These are phyloP conservation scores for Pleurozium schreberi DNA, from an alignment of 225 moss, liverwort and hornwort genomes.

Conservation along the genomic window DNA sequence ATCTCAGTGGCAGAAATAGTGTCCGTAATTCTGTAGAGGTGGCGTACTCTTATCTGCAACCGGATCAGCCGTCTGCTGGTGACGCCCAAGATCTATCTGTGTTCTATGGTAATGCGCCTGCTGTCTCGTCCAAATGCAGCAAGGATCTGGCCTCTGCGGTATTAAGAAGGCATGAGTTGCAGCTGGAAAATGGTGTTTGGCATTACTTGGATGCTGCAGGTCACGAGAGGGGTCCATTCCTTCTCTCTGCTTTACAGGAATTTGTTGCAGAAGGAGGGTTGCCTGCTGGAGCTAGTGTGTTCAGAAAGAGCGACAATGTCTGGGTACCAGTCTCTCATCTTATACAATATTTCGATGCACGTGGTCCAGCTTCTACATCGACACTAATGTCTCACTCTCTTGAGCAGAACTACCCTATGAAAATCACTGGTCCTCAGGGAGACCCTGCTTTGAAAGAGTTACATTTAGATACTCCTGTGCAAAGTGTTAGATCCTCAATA, in stretches of 20 bases:
- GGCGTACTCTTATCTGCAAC: constrained; percentile 2
- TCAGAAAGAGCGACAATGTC: constrained; percentile 58
- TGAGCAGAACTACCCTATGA: constrained; percentile 7
- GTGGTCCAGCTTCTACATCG: constrained; percentile 16
- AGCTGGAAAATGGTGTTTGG: constrained; percentile 53
- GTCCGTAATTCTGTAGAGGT: constrained; percentile 11
- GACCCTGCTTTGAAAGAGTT: constrained; percentile 1
- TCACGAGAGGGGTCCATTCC: constrained; percentile 60
- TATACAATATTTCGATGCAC: constrained; percentile 9
- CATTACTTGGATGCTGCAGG: constrained; percentile 66
- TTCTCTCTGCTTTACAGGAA: constrained; percentile 21
- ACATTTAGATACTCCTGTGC: constrained; percentile 1
- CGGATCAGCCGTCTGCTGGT: constrained; percentile 7
- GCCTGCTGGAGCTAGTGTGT: constrained; percentile 50
- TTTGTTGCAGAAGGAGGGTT: constrained; percentile 35
- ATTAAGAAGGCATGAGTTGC: constrained; percentile 45
- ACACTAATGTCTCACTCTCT: background rate
- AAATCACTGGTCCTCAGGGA: constrained; percentile 12
- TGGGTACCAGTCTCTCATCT: constrained; percentile 64
- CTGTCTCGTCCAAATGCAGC: constrained; percentile 3
- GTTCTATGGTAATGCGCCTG: constrained; percentile 1
- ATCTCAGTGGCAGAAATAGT: constrained; percentile 11
- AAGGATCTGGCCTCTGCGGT: constrained; percentile 22
- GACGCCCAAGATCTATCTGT: constrained; percentile 16
- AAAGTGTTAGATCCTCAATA: constrained; percentile 18